Conservation (phyloP, 2,329 filamentous ascomycete genomes). For the Pochonia chlamydosporia region DNA sequence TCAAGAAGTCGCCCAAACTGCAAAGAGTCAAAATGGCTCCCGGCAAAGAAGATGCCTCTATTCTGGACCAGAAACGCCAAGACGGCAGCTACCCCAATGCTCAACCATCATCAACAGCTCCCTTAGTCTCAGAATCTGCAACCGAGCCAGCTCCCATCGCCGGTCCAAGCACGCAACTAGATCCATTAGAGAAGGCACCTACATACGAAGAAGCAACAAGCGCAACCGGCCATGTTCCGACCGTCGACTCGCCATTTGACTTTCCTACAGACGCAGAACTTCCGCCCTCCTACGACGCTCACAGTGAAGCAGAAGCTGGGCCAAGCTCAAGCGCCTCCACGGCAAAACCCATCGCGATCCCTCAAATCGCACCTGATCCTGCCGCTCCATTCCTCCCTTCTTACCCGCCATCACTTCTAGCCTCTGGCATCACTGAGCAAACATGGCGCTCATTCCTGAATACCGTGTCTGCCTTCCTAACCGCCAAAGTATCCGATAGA, state of each 20-base stretch:
- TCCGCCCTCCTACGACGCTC: slow-evolving; percentile 22
- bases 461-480: slow-evolving; percentile 40
- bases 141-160: neutral
- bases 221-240: slow-evolving; percentile 6
- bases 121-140: neutral
- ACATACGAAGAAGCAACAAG: slow-evolving; percentile 7
- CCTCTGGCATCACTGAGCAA: slow-evolving; percentile 28
- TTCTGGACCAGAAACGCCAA: slow-evolving; percentile 3
- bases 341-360: slow-evolving; percentile 32
- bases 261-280: slow-evolving; percentile 26
- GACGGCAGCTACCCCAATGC: neutral
- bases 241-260: slow-evolving; percentile 27
- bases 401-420: slow-evolving; percentile 31
- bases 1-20: too few species aligned
- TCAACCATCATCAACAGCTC: neutral
- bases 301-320: neutral
- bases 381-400: slow-evolving; percentile 33
- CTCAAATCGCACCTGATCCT: slow-evolving; percentile 27
- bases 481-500: slow-evolving; percentile 36
- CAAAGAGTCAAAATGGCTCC: neutral
- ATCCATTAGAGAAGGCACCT: slow-evolving; percentile 1
- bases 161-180: neutral
- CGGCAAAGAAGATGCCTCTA: neutral
- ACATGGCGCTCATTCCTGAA: slow-evolving; percentile 28
- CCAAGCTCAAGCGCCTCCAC: neutral